Evolutionary conservation across 2,329 filamentous ascomycete species (phyloP), one percentile per base, ranked within the genome.

Genomic region (Phialocephala sp.): DNA sequence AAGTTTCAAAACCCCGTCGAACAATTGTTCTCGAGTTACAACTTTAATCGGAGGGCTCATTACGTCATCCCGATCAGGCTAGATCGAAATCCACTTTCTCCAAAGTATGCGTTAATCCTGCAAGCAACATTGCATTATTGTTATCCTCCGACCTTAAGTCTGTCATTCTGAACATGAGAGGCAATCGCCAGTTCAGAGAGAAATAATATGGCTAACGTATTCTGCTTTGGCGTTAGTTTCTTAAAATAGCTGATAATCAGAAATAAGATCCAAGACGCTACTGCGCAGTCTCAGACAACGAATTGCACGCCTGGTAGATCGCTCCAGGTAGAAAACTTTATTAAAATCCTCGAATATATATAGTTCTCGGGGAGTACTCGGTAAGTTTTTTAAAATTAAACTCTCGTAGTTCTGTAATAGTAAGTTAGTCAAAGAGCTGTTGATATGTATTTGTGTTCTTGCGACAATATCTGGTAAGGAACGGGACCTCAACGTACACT

Each of bases 341-440:
- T 65, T 68, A 50, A 59, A 67, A 32, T 67, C 57, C 64, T 67
- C 64, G 43, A 68, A 67, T 59, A 68, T 67, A 20, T 56, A 65
- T 39, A 68, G 27, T 12, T 61, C 43, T 32, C 64, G 66, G 24
- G 66, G 61, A 54, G 63, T 66, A 61, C 60, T 66, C 32, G 66
- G 66, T 55, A 68, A 57, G 43, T 11, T n/a, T 27, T 59, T 36
- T 60, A 39, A 50, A 61, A 67, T 52, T 60, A 62, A 20, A 32
- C 12, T 15, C 4, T 15, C 32, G 24, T 43, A 47, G n/a, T 1
- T 22, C 57, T 66, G 60, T 39, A 60, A 68, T 36, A 59, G 27
- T 39, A 60, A 63, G 56, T 67, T 67, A 67, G 65, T 45, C 43
- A 20, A 45, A 45, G 43, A 9, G 43, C 61, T 41, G 36, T n/a